Conservation (phyloP, 257 asterid species). For the Lycium barbarum region DNA sequence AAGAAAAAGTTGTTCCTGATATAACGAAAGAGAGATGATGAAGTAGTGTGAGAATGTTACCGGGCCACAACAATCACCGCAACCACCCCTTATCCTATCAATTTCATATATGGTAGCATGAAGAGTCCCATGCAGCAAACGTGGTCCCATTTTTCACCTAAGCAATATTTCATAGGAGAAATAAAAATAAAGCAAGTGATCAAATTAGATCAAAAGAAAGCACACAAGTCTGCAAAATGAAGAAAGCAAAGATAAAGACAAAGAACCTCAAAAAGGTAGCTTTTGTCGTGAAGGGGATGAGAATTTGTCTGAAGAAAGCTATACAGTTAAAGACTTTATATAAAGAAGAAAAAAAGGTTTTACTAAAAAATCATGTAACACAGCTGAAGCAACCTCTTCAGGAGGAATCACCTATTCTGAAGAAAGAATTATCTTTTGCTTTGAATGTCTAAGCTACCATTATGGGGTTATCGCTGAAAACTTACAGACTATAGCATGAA, state of each 20-base stretch:
- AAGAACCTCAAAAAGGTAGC: conserved; percentile 21
- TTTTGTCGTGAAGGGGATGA: conserved; percentile 19
- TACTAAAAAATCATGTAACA: not conserved
- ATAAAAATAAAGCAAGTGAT: not conserved
- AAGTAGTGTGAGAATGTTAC: conserved; percentile 36
- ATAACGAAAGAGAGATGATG: too few species aligned
- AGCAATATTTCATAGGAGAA: not conserved
- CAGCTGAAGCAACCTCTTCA: conserved; percentile 17
- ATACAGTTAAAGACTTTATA: not conserved
- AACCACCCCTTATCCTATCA: conserved; percentile 54
- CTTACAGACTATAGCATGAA: too few species aligned
- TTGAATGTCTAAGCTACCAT: not conserved
- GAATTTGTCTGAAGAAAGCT: conserved; percentile 18
- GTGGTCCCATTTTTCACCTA: conserved; percentile 48
- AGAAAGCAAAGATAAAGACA: not conserved
- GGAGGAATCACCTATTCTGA: conserved; percentile 25
- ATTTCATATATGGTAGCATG: conserved; percentile 66
- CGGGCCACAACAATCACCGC: conserved; percentile 52
- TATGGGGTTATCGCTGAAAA: too few species aligned
- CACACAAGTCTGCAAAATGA: not conserved
- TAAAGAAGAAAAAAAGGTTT: not conserved
- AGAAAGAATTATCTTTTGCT: conserved; percentile 45
- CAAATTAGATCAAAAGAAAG: not conserved
- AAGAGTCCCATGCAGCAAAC: conserved; percentile 81
- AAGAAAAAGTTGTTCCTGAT: too few species aligned